A percentile compares a stretch with the other conserved stretches of the same genome.
These are phyloP conservation scores for Diutina ranongensis DNA, from an alignment of 1,139 yeast genomes.

Conservation along the genomic window DNA sequence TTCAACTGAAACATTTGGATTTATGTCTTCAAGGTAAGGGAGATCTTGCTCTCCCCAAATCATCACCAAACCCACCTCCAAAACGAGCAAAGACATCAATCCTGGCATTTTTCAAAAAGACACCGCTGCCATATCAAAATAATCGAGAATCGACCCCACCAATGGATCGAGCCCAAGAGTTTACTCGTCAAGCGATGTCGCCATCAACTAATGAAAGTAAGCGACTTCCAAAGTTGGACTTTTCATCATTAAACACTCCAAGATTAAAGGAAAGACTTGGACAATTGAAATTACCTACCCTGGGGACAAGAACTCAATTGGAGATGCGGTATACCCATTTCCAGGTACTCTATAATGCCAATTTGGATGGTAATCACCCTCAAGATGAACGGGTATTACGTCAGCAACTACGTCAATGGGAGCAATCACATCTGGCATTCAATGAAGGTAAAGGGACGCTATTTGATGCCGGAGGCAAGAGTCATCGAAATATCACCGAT, in stretches of 20 bases:
- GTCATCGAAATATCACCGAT: conserved; percentile 22
- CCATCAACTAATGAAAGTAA: conserved; percentile 13
- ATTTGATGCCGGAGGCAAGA: conserved; percentile 6
- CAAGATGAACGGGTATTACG: conserved; percentile 1
- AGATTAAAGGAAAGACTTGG: conserved; percentile 52
- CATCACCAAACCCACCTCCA: background rate
- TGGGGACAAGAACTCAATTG: conserved; percentile 53
- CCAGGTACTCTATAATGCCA: conserved; percentile 26
- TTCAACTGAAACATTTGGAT: conserved; percentile 1
- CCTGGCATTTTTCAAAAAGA: background rate
- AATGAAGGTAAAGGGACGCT: background rate
- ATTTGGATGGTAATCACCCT: background rate
- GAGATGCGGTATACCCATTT: conserved; percentile 71
- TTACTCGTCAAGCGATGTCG: background rate
- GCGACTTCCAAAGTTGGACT: conserved; percentile 50
- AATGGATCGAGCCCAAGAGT: background rate
- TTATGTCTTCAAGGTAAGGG: conserved; percentile 1
- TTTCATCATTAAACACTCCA: conserved; percentile 44
- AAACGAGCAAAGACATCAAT: conserved; percentile 4
- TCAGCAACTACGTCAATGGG: conserved; percentile 5
- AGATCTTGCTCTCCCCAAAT: background rate
- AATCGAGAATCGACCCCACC: background rate
- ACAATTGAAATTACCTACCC: conserved; percentile 42
- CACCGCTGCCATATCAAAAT: background rate
- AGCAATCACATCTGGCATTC: conserved; percentile 2